Percentiles rank a stretch among this genome's conserved stretches.
These are phyloP conservation scores for Arabidopsis lyrata DNA, from an alignment of 441 rosid species.

Conservation along the genomic window DNA sequence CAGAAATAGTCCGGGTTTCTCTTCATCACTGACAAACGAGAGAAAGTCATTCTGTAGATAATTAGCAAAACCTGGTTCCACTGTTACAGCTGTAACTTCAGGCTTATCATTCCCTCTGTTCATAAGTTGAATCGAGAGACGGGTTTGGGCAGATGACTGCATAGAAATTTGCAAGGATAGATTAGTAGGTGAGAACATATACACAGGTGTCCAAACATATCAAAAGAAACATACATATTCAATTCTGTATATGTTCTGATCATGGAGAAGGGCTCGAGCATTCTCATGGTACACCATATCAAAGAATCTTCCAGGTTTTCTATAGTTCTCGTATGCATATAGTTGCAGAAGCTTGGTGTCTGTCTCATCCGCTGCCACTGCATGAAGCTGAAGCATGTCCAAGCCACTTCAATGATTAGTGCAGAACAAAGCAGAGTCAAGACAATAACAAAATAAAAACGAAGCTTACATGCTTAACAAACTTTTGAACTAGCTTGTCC, in stretches of 20 bases:
- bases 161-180: conserved; percentile 33
- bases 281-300: conserved; percentile 85
- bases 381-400: conserved; percentile 75
- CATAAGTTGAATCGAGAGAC: conserved; percentile 87
- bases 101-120: conserved; percentile 84
- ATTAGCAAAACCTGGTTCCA: conserved; percentile 81
- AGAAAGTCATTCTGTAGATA: conserved; percentile 84
- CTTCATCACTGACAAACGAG: conserved; percentile 68
- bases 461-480: conserved; percentile 85
- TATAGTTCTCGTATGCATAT: conserved; percentile 77
- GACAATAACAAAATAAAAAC: background rate
- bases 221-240: conserved; percentile 72
- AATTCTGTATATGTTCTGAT: conserved; percentile 82
- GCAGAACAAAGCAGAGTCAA: conserved; percentile 4
- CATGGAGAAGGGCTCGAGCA: conserved; percentile 83
- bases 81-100: conserved; percentile 79
- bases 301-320: conserved; percentile 71
- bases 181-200: conserved; percentile 16
- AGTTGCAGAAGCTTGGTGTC: conserved; percentile 89
- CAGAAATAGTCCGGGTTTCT: conserved; percentile 66
- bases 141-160: conserved; percentile 70
- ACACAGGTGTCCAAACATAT: background rate
- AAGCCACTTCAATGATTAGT: conserved; percentile 12
- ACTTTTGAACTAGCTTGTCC: conserved; percentile 91
- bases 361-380: conserved; percentile 80